A percentile compares a stretch with the other conserved stretches of the same genome.
phyloP scores from a whole-genome alignment of 495 filamentous ascomycete species.

The Annulohypoxylon stygium region DNA sequence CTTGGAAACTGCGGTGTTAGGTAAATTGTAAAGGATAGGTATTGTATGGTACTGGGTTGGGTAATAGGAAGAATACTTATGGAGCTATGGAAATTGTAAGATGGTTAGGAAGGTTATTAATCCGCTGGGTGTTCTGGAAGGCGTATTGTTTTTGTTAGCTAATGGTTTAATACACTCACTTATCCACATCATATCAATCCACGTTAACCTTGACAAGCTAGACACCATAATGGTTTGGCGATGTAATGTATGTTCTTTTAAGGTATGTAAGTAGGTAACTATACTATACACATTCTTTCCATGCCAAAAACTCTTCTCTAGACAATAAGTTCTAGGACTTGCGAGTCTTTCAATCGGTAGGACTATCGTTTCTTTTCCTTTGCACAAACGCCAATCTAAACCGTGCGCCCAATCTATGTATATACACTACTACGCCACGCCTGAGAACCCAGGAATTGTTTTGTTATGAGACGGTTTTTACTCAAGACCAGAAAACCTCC shows the following conservation, averaged over 20 bases:
- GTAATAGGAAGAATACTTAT: not conserved
- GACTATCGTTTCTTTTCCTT: not conserved
- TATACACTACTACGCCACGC: not conserved
- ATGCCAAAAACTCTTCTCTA: not conserved
- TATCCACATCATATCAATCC: not conserved
- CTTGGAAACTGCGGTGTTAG: not conserved
- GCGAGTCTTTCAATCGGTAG: conserved; percentile 4
- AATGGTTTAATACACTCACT: not conserved
- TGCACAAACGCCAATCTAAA: conserved; percentile 28
- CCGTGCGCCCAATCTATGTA: conserved; percentile 19
- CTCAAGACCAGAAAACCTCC: conserved; percentile 19
- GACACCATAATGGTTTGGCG: not conserved
- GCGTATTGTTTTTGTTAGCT: too few relatives aligned
- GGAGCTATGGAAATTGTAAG: not conserved
- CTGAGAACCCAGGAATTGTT: not conserved
- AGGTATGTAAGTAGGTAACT: conserved; percentile 6
- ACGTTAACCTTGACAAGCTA: too few relatives aligned
- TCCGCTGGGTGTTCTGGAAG: too few relatives aligned
- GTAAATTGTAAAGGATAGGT: not conserved
- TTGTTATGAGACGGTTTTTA: not conserved
- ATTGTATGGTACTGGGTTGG: too few relatives aligned
- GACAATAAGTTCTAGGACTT: not conserved
- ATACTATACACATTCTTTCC: conserved; percentile 17
- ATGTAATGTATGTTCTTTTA: not conserved
- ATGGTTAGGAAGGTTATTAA: not conserved